Conservation (phyloP, 805 yeast genomes). For the Yamadazyma sp. region DNA sequence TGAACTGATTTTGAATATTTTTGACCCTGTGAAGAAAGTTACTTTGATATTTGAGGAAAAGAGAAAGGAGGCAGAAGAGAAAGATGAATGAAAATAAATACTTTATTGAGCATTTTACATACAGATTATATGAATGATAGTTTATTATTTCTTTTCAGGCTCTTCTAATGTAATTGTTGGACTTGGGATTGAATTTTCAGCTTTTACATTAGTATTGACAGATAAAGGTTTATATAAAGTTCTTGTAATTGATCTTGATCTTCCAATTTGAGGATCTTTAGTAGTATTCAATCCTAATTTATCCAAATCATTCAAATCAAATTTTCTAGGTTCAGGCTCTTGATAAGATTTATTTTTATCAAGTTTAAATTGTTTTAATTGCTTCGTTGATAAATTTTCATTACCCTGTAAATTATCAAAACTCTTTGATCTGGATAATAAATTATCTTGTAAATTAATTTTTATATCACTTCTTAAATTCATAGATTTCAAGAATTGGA, state of each 20-base stretch:
- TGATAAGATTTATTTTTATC: constrained; percentile 16
- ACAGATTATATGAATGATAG: too few relatives aligned
- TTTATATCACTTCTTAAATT: constrained; percentile 18
- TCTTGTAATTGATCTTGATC: constrained; percentile 29
- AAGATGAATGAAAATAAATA: too few relatives aligned
- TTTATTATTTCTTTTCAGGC: too few relatives aligned
- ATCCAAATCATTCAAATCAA: constrained; percentile 27
- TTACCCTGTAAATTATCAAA: constrained; percentile 20
- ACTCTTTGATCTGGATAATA: constrained; percentile 32
- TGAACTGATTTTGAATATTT: too few relatives aligned
- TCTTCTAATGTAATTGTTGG: constrained; percentile 43
- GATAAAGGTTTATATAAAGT: constrained; percentile 36
- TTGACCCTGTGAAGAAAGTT: too few relatives aligned
- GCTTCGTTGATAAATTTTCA: constrained; percentile 17
- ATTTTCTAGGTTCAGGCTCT: constrained; percentile 35
- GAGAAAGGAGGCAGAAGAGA: too few relatives aligned
- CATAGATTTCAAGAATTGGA: constrained; percentile 16
- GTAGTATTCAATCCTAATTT: constrained; percentile 25
- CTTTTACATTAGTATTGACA: constrained; percentile 17
- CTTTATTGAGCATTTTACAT: too few relatives aligned
- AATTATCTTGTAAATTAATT: constrained; percentile 36
- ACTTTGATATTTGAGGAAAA: too few relatives aligned
- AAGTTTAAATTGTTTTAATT: constrained; percentile 24
- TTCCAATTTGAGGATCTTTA: constrained; percentile 9
- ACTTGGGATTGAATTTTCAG: constrained; percentile 7